Evolutionary conservation across 208 protist genomes (phyloP), one percentile per base, ranked within the genome.

Genomic region (Wallacemonas sp.): DNA sequence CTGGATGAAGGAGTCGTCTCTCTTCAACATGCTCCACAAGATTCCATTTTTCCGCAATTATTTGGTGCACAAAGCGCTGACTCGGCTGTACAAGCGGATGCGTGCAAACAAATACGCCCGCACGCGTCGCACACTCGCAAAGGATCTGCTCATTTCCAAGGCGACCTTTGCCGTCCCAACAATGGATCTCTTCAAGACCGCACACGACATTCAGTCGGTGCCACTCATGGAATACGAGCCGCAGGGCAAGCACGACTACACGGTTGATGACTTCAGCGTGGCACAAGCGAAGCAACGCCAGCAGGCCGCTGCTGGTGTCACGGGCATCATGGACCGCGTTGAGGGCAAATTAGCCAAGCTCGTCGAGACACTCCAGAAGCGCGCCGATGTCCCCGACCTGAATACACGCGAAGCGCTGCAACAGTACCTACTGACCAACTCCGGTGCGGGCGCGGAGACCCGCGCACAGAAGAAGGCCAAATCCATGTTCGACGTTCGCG

Each of bases 21-120:
- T 97, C 13, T 98, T 97, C 77, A 95, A 94, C 77, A 91, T 97
- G 36, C 66, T 98, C 32, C 76, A 85, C 26, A 89, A 93, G 62
- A 92, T 98, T 69, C 85, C 83, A 5, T 97, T 97, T 63, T 98
- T 97, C 65, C 93, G 91, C 48, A 90, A 90, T 37, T 98, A 88
- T 66, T 55, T 97, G 0, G 61, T 98, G 17, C 86, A 95, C 68
- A 97, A 97, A 58, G 84, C 92, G 0, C 93, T 98, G 75, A 74
- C 90, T 44, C 81, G 85, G 3, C 80, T 94, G 67, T 80, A 96
- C 60, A 64, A 82, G 57, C 93, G 89, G 37, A 27, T 92, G 33
- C 77, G 87, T 39, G 76, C 85, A 33, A 78, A 81, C 24, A 79
- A 93, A 58, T 98, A 93, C 67, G 76, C 79, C 9, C 74, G 71